Evolutionary conservation across 192 early-diverging fungal genomes (phyloP).

Genomic region (Polychytrium aggregatum): DNA sequence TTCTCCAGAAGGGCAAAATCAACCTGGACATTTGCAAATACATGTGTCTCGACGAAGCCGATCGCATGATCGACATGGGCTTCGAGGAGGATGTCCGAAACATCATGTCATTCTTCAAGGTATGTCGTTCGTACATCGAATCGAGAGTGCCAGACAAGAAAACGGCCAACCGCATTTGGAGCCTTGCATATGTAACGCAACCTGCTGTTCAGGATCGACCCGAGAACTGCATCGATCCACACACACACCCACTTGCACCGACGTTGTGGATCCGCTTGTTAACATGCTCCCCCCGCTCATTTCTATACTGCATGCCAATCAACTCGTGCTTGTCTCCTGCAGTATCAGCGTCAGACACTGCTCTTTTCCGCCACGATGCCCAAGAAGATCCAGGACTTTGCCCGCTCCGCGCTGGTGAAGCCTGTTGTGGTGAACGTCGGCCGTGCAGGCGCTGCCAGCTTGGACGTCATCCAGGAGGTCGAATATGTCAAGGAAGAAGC

Average conservation of each 20-base stretch:
- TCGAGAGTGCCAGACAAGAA: no score
- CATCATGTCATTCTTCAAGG: constrained; percentile 89
- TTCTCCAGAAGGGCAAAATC: constrained; percentile 77
- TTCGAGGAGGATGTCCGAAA: constrained; percentile 95
- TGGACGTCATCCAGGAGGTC: constrained; percentile 96
- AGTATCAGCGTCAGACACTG: constrained; percentile 90
- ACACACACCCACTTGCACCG: no score
- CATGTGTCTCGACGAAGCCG: constrained; percentile 95
- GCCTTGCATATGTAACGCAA: no score
- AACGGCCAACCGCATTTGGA: no score
- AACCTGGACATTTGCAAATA: constrained; percentile 77
- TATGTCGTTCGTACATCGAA: neutral
- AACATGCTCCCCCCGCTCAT: no score
- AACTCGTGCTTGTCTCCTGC: no score
- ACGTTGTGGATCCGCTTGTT: no score
- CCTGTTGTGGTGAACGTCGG: constrained; percentile 96
- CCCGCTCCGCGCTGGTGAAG: constrained; percentile 71
- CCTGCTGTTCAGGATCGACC: no score
- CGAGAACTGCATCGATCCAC: no score
- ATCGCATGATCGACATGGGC: constrained; percentile 97
- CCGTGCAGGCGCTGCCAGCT: constrained; percentile 87
- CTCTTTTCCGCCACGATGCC: constrained; percentile 96
- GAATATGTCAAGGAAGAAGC: constrained; percentile 95
- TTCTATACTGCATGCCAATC: constrained; percentile 1
- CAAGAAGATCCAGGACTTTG: constrained; percentile 97